Percentiles rank a stretch among this genome's conserved stretches.
Evolutionary conservation across 208 protist species (phyloP).

Genomic region (Naegleria gruberi): DNA sequence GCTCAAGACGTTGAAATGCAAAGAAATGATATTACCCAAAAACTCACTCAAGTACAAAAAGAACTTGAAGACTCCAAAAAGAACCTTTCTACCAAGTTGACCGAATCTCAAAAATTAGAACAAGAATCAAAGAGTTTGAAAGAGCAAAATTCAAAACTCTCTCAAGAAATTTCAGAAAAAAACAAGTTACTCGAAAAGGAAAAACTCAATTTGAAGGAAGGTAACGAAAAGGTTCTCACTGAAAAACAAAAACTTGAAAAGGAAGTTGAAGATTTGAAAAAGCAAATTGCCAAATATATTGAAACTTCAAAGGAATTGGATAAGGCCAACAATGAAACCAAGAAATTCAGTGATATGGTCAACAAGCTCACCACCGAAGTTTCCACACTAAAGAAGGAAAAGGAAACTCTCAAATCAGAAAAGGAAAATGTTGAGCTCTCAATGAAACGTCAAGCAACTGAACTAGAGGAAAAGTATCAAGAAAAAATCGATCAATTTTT

Average conservation of each 20-base stretch:
- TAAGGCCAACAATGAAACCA: neutral
- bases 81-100: slow-evolving; percentile 30
- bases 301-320: neutral
- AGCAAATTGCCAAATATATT: neutral
- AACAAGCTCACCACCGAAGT: neutral
- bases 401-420: neutral
- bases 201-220: slow-evolving; percentile 12
- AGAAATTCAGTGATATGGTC: neutral
- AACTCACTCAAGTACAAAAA: neutral
- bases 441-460: neutral
- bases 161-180: slow-evolving; percentile 26
- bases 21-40: neutral
- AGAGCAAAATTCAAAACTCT: slow-evolving; percentile 21
- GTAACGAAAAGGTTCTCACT: neutral
- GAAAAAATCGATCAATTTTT: neutral
- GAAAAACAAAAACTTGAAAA: slow-evolving; percentile 25
- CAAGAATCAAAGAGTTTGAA: slow-evolving; percentile 26
- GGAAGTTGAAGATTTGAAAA: slow-evolving; percentile 7
- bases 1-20: slow-evolving; percentile 15
- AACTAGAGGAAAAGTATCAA: neutral
- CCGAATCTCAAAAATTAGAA: slow-evolving; percentile 32
- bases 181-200: slow-evolving; percentile 30
- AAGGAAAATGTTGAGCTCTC: neutral
- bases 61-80: slow-evolving; percentile 23
- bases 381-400: neutral